Evolutionary conservation across 169 alveolate genomes (phyloP).

Genomic region (Plasmodium cynomolgi): DNA sequence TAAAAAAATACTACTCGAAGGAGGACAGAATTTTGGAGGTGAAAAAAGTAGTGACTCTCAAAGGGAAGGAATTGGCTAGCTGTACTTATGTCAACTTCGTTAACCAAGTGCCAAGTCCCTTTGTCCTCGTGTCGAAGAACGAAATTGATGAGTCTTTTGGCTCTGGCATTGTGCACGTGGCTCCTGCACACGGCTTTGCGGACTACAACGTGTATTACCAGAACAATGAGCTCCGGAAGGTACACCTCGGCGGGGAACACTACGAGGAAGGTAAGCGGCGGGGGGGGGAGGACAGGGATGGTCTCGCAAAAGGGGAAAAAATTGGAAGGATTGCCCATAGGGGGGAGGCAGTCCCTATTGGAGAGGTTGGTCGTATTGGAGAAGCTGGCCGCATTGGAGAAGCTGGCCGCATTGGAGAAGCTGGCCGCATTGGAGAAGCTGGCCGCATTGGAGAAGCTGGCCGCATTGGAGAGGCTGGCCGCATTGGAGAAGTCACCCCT

Average conservation of each 20-base stretch:
- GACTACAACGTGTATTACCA: slow-evolving; percentile 38
- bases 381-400: background rate
- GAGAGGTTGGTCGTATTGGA: background rate
- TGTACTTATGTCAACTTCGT: slow-evolving; percentile 50
- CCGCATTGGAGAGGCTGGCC: background rate
- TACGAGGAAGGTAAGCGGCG: background rate
- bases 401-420: background rate
- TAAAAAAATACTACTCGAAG: slow-evolving; percentile 26
- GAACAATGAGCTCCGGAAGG: slow-evolving; percentile 28
- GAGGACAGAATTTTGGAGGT: background rate
- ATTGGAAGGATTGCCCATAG: background rate
- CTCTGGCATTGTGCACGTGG: slow-evolving; percentile 69
- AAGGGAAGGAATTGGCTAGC: background rate
- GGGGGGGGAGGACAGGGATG: background rate
- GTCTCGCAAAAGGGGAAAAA: background rate
- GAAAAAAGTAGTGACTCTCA: slow-evolving; percentile 5
- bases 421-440: background rate
- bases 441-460: background rate
- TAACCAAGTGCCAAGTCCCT: slow-evolving; percentile 23
- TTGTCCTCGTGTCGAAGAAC: slow-evolving; percentile 19
- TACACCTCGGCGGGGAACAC: background rate
- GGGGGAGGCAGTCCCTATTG: background rate
- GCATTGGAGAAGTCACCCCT: background rate
- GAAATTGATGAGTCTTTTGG: slow-evolving; percentile 56
- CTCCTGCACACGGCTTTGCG: slow-evolving; percentile 71